phyloP scores from a whole-genome alignment of 1,284 basidiomycete genomes.

The Bjerkandera adusta region DNA sequence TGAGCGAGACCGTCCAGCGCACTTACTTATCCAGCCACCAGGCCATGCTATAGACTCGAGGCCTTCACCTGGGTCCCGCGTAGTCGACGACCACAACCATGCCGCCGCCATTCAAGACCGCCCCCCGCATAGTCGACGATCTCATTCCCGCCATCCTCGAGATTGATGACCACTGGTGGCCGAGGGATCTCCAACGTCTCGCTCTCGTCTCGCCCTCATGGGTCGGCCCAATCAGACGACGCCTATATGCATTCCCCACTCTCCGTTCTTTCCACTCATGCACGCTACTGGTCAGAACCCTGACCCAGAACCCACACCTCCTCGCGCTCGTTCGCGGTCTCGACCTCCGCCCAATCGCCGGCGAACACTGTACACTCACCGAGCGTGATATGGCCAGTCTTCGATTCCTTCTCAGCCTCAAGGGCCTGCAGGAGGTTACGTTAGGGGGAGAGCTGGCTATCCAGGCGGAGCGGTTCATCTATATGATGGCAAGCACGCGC shows the following conservation, averaged over 20 bases:
- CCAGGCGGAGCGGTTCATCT: constrained; percentile 45
- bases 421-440: constrained; percentile 38
- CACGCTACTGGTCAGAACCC: constrained; percentile 39
- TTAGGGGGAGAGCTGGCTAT: constrained; percentile 47
- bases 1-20: no score
- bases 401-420: constrained; percentile 40
- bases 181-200: constrained; percentile 45
- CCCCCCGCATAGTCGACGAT: constrained; percentile 45
- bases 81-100: no score
- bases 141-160: constrained; percentile 52
- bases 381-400: constrained; percentile 35
- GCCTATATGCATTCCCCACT: constrained; percentile 43
- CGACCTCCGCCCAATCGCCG: constrained; percentile 36
- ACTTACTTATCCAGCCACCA: no score
- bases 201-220: constrained; percentile 46
- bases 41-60: no score
- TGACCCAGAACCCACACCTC: constrained; percentile 37
- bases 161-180: constrained; percentile 50
- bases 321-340: constrained; percentile 39
- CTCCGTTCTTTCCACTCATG: constrained; percentile 41
- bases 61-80: no score
- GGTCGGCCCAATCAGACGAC: constrained; percentile 41
- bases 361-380: constrained; percentile 18
- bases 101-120: no score
- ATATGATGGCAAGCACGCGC: constrained; percentile 38